Percentiles rank a stretch among this genome's conserved stretches.
Conservation (phyloP, 139 green algal species). For the Micromonas pusilla region DNA sequence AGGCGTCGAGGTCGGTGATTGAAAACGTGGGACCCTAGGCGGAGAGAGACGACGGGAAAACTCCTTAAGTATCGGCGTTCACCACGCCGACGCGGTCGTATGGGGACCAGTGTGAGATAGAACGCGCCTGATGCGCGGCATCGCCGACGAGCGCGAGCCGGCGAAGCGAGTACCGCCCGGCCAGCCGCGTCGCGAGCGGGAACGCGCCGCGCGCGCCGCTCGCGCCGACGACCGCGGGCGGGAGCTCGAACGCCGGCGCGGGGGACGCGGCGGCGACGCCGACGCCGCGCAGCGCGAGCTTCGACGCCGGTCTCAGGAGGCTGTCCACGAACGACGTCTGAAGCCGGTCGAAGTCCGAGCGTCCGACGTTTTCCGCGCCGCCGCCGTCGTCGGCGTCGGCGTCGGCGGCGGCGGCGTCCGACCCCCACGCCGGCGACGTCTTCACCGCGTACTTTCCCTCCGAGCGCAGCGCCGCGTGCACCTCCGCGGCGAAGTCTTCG, state of each 20-base stretch:
- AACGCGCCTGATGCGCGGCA: constrained; percentile 44
- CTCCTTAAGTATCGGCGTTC: no score
- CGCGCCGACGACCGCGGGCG: neutral
- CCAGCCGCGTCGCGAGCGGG: constrained; percentile 24
- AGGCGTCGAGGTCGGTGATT: no score
- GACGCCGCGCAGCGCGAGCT: neutral
- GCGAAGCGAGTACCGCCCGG: constrained; percentile 11
- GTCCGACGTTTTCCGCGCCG: no score
- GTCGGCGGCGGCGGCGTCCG: no score
- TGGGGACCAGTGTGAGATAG: no score
- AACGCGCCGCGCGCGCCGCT: constrained; percentile 16
- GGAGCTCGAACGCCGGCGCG: constrained; percentile 14
- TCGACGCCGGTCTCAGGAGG: neutral
- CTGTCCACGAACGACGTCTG: neutral
- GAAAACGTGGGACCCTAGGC: no score
- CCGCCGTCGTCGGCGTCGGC: neutral
- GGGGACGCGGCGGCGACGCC: neutral
- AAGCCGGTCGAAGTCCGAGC: neutral
- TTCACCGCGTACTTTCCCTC: neutral
- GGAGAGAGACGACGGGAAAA: no score
- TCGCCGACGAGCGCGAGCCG: constrained; percentile 39
- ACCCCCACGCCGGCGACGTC: no score
- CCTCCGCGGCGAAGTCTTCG: constrained; percentile 35
- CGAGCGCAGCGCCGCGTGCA: constrained; percentile 32
- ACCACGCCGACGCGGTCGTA: no score